A percentile compares a stretch with the other conserved stretches of the same genome.
Evolutionary conservation across 2,329 filamentous ascomycete species (phyloP).

Genomic region (Cladosporium oxysporum): DNA sequence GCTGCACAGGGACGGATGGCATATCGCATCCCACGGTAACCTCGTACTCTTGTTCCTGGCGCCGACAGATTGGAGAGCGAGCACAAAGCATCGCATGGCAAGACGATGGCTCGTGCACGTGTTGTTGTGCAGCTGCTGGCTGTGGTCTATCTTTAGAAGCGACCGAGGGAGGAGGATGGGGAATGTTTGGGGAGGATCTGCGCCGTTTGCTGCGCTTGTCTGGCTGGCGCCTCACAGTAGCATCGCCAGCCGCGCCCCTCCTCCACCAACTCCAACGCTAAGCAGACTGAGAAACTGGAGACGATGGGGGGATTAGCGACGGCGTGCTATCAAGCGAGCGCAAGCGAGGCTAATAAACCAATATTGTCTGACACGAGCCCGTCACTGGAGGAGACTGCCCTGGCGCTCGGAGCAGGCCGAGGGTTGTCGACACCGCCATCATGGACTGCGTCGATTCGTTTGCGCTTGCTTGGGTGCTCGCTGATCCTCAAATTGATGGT

Average conservation of each 20-base stretch:
- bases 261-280: conserved; percentile 3
- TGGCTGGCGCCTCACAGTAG: neutral
- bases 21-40: neutral
- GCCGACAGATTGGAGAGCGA: neutral
- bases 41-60: conserved; percentile 6
- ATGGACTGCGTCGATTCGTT: neutral
- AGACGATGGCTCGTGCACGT: neutral
- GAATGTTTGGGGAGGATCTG: conserved; percentile 2
- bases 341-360: neutral
- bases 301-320: conserved; percentile 1
- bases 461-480: neutral
- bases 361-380: conserved; percentile 5
- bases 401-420: neutral
- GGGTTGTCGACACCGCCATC: neutral
- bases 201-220: neutral
- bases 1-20: neutral
- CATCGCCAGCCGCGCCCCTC: neutral
- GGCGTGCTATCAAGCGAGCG: conserved; percentile 2
- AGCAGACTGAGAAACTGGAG: neutral
- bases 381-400: neutral
- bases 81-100: neutral
- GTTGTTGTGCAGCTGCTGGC: neutral
- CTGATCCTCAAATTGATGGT: neutral
- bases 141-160: conserved; percentile 1
- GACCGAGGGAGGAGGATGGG: neutral